phyloP scores from a whole-genome alignment of 169 alveolate genomes.

The Ichthyophthirius multifiliis region DNA sequence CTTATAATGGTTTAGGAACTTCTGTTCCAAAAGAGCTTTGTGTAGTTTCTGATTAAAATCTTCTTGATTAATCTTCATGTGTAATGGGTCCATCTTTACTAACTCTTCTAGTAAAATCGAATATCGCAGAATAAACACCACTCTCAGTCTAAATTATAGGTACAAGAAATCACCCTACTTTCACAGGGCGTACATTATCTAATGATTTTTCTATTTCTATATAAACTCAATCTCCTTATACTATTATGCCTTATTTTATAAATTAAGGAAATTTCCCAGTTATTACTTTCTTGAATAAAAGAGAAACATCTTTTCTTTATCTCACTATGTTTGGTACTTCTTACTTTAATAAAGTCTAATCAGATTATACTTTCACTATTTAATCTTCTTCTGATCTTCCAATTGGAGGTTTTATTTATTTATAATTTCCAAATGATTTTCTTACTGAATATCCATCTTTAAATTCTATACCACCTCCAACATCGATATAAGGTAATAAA shows the following conservation, averaged over 20 bases:
- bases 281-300: conserved; percentile 4
- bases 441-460: neutral
- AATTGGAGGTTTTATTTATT: neutral
- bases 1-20: neutral
- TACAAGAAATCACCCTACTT: conserved; percentile 14
- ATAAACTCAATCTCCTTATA: neutral
- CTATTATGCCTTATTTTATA: too few species aligned
- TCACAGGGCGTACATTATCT: neutral
- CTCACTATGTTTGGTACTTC: neutral
- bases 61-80: neutral
- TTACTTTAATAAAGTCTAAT: neutral
- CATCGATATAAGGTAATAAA: neutral
- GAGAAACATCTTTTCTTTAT: neutral
- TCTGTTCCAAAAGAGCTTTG: conserved; percentile 20
- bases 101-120: neutral
- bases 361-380: neutral
- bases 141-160: conserved; percentile 6
- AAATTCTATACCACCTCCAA: neutral
- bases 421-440: neutral
- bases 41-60: neutral
- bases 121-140: conserved; percentile 6
- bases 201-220: neutral
- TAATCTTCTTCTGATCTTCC: neutral
- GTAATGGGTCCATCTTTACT: neutral
- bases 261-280: neutral